phyloP scores from a whole-genome alignment of 306 rosid species.

The Malus orientalis region DNA sequence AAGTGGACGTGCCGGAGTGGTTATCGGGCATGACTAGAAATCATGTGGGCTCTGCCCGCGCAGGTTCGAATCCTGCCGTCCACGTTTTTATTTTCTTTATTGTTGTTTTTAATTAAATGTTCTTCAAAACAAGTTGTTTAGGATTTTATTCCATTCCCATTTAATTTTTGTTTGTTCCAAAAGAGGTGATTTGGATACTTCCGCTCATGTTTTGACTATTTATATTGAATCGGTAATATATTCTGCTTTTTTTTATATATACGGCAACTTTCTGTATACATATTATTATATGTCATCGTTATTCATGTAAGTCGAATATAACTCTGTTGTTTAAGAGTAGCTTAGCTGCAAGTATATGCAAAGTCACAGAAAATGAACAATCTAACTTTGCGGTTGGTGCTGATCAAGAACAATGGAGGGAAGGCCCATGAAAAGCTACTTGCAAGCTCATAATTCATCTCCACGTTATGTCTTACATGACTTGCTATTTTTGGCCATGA shows the following conservation, averaged over 20 bases:
- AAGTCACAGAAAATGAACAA: constrained; percentile 1
- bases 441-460: background rate
- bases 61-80: constrained; percentile 67
- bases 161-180: too few species aligned
- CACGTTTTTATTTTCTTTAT: constrained; percentile 4
- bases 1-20: constrained; percentile 46
- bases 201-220: too few species aligned
- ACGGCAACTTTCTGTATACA: too few species aligned
- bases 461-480: constrained; percentile 1
- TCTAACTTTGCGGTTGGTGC: background rate
- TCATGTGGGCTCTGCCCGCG: constrained; percentile 74
- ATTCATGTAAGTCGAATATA: background rate
- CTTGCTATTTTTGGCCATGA: background rate
- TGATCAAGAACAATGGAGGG: background rate
- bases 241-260: too few species aligned
- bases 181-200: too few species aligned
- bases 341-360: background rate
- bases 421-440: background rate
- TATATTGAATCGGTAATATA: too few species aligned
- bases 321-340: background rate
- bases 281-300: too few species aligned
- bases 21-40: constrained; percentile 70
- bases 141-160: too few species aligned
- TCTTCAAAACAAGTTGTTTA: background rate
- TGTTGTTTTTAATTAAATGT: background rate